Base-by-base conservation (phyloP, 305 asterid species). In the Ajuga reptans region DNA sequence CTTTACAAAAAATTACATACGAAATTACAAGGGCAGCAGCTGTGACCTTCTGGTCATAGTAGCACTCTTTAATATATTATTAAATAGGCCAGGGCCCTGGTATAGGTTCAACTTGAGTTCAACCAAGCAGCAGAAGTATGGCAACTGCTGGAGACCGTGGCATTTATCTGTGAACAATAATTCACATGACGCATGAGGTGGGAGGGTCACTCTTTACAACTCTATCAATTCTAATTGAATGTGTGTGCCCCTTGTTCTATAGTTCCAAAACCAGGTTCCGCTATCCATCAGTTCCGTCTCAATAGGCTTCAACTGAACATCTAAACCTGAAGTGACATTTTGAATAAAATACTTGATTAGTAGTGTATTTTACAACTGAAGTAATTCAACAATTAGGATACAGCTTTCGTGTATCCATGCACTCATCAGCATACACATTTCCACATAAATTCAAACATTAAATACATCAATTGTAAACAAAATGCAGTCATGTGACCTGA, bases 241-340 rank as follows among this genome's bases (percentile, higher is more conserved):
- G 75, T 83, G 95, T 43, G 84, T 68, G 68, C 91, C 96, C 18
- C 51, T 57, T 74, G 84, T 70, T 74, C 72, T 75, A 79, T 91
- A 93, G 79, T 82, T 83, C 99, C 99, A 93, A 78, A 74, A 86
- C 99, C 99, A 93, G 79, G 92, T 86, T 79, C 99, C 99, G 37
- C 78, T 78, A 50, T 89, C 95, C 89, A 85, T 85, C 85, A 81
- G 74, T 43, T 83, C 85, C 4, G 78, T 80, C 67, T 81, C 86
- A 71, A 91, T 86, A 50, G 87, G 88, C 79, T 71, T 75, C 84
- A 86, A 74, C 81, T 82, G 80, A 71, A 82, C 72, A 29, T 81
- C 84, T 66, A 89, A 73, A 77, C 94, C 96, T 89, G 94, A 66
- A 80, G 33, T 60, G 37, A 49, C 62, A 76, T 45, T 45, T 53